Evolutionary conservation across 176 grass and related monocot genomes (phyloP).

Genomic region (Avena insularis): DNA sequence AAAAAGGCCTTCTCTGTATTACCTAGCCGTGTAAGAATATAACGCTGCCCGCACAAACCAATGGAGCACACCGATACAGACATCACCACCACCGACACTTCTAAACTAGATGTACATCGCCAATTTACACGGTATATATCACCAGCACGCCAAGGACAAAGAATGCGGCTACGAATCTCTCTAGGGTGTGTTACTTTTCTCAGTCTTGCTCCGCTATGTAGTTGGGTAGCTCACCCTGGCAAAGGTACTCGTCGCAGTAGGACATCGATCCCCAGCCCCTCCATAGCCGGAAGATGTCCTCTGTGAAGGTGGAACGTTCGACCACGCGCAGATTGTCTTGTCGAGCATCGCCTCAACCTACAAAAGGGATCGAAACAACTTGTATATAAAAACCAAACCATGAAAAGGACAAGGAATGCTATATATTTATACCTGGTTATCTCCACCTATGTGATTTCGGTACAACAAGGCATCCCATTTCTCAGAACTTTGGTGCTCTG

Average conservation of each 20-base stretch:
- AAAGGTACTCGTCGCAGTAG: constrained; percentile 89
- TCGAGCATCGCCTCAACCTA: constrained; percentile 97
- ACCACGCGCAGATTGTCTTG: constrained; percentile 87
- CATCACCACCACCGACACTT: constrained; percentile 6
- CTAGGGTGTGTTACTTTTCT: constrained; percentile 30
- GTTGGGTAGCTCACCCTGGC: constrained; percentile 83
- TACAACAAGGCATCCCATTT: constrained; percentile 95
- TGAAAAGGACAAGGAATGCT: not conserved
- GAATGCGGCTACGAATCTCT: constrained; percentile 22
- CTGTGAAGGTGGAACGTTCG: constrained; percentile 87
- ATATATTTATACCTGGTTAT: constrained; percentile 59
- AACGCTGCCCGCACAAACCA: constrained; percentile 7
- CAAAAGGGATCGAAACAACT: not conserved
- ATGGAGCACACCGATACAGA: constrained; percentile 17
- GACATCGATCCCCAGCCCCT: constrained; percentile 80
- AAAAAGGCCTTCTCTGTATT: constrained; percentile 30
- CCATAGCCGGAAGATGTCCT: constrained; percentile 82
- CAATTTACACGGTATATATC: constrained; percentile 51
- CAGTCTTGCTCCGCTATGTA: constrained; percentile 75
- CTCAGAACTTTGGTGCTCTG: constrained; percentile 69
- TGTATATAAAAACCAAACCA: not conserved
- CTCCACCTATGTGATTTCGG: constrained; percentile 74
- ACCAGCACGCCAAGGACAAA: not conserved
- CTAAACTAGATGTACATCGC: constrained; percentile 54
- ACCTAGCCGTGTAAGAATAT: constrained; percentile 31